Evolutionary conservation across 2,329 filamentous ascomycete genomes (phyloP), one percentile per base, ranked within the genome.

Genomic region (Massarina eburnea): DNA sequence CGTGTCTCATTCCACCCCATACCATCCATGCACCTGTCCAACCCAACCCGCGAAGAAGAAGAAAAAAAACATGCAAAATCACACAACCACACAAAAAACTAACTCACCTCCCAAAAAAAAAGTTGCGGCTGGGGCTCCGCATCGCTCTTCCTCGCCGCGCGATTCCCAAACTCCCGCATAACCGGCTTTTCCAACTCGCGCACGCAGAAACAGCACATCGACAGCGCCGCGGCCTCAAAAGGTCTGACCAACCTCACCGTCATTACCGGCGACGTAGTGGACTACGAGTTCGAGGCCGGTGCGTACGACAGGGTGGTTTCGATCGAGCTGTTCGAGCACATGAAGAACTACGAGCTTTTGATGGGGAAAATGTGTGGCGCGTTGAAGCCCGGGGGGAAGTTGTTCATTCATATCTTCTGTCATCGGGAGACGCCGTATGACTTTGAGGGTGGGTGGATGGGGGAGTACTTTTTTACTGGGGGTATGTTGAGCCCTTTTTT

Each of bases 381-480:
- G 2, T 71, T 88, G 43, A 83, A 80, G 54, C 79, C 82, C 0
- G 74, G 75, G 1, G 85, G 85, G 4, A 86, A 86, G 69, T 72
- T 87, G 12, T 87, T 88, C 58, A 80, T 87, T 45, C 85, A 88
- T 56, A 80, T 86, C 42, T 88, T 88, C 59, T 76, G 76, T 27
- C 84, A 88, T 66, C 78, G 75, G 55, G 77, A 75, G 9, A 84
- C 81, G 12, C 83, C 85, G 0, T 88, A 88, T 60, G 83, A 88
- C 61, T 88, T 83, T 54, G 84, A 88, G 50, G 78, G 80, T 39
- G 85, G 85, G 26, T 89, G 85, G 85, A 88, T 88, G 85, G 85
- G 83, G 40, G 80, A 80, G 50, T 77, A 87, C 60, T 89, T 88
- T 74, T 88, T 88, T 70, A 85, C 83, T 0, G 85, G 85, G 10